phyloP scores from a whole-genome alignment of 1,284 basidiomycete species.

The Pisolithus thermaeus region DNA sequence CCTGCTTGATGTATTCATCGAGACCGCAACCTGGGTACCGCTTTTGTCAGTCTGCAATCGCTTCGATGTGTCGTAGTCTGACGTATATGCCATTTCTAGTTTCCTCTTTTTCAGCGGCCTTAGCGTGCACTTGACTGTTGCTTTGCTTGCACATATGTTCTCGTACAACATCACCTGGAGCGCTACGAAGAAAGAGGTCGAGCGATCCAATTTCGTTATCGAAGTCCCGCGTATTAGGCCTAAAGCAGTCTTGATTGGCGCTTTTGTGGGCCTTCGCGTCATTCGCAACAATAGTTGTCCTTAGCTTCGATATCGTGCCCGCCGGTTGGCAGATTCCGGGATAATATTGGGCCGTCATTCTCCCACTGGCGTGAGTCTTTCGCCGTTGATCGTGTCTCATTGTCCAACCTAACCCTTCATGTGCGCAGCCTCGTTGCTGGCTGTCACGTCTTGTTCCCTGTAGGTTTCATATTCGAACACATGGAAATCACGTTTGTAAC shows the following conservation, averaged over 20 bases:
- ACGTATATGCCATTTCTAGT: constrained; percentile 14
- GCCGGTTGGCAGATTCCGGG: constrained; percentile 40
- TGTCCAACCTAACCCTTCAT: neutral
- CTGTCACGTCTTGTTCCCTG: constrained; percentile 41
- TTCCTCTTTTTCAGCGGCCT: constrained; percentile 40
- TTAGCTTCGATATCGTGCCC: constrained; percentile 37
- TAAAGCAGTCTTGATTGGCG: constrained; percentile 36
- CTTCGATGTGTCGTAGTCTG: neutral
- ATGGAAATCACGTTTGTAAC: neutral
- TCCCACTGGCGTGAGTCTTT: constrained; percentile 33
- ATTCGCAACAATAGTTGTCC: constrained; percentile 38
- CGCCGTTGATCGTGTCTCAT: neutral
- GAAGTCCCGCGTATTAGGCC: constrained; percentile 42
- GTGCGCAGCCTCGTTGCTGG: constrained; percentile 24
- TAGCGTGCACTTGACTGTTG: constrained; percentile 33
- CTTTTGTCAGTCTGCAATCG: constrained; percentile 54
- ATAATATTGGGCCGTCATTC: constrained; percentile 37
- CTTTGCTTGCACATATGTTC: constrained; percentile 37
- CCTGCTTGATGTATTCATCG: constrained; percentile 45
- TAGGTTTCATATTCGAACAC: constrained; percentile 13
- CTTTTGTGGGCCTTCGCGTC: constrained; percentile 20
- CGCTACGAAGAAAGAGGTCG: constrained; percentile 34
- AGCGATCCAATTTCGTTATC: constrained; percentile 43
- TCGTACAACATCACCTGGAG: constrained; percentile 44
- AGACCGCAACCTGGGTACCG: constrained; percentile 68